phyloP scores from a whole-genome alignment of 257 asterid genomes.

The Fraxinus cuspidata region DNA sequence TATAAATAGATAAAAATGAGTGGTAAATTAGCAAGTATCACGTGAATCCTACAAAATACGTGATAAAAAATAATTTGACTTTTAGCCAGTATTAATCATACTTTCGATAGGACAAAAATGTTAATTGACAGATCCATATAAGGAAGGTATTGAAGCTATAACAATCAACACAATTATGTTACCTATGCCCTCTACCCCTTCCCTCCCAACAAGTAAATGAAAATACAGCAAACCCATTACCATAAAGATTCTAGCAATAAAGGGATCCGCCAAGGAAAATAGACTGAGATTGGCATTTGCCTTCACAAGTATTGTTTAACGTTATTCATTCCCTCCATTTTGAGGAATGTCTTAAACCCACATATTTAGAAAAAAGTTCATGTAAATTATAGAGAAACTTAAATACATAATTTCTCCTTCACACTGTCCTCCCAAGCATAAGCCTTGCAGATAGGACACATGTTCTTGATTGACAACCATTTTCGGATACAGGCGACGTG shows the following conservation, averaged over 20 bases:
- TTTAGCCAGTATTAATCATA: too few species aligned
- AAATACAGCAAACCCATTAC: background rate
- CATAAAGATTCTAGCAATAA: background rate
- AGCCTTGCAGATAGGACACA: conserved; percentile 59
- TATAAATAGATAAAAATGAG: too few species aligned
- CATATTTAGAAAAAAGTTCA: conserved; percentile 24
- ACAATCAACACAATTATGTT: background rate
- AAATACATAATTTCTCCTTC: conserved; percentile 23
- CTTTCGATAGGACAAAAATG: too few species aligned
- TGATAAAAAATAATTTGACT: too few species aligned
- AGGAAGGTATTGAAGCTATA: background rate
- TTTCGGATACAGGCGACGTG: conserved; percentile 53
- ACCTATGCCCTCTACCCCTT: background rate
- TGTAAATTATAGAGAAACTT: conserved; percentile 2
- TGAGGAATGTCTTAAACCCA: conserved; percentile 12
- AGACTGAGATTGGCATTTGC: background rate
- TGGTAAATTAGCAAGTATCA: too few species aligned
- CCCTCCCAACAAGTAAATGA: background rate
- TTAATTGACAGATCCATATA: background rate
- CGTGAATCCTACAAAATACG: too few species aligned
- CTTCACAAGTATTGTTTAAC: background rate
- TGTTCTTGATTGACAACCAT: conserved; percentile 62
- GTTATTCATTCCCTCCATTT: background rate
- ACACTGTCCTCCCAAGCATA: conserved; percentile 39
- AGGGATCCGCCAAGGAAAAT: background rate